Evolutionary conservation across 805 yeast genomes (phyloP).

Genomic region (Metschnikowia dekortorum): DNA sequence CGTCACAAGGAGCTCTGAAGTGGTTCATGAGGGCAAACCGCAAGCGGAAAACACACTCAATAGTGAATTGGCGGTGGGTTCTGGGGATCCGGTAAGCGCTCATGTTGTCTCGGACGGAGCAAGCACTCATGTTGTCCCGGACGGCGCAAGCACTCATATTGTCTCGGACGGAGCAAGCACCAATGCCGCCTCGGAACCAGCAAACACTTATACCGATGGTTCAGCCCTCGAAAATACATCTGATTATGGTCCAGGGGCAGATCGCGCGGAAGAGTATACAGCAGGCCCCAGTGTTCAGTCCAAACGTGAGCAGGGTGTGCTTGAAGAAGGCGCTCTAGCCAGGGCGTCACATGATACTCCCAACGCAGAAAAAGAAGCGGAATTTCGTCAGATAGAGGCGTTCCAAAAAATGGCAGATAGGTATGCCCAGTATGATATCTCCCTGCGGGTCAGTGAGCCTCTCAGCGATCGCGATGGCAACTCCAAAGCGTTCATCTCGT

Average conservation of each 20-base stretch:
- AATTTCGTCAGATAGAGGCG: background rate
- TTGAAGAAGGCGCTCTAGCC: background rate
- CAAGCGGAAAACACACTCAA: too few relatives aligned
- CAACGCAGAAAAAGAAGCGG: background rate
- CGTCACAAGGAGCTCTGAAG: background rate
- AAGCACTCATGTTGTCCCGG: too few relatives aligned
- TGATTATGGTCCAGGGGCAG: background rate
- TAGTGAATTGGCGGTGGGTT: too few relatives aligned
- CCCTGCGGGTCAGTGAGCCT: conserved; percentile 51
- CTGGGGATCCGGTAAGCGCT: too few relatives aligned
- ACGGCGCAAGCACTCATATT: too few relatives aligned
- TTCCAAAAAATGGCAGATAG: conserved; percentile 12
- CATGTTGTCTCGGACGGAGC: too few relatives aligned
- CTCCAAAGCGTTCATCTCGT: conserved; percentile 73
- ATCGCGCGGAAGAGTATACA: background rate
- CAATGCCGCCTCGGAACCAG: too few relatives aligned
- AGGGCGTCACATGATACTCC: background rate
- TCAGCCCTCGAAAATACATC: too few relatives aligned
- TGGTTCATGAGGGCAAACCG: too few relatives aligned
- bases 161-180: too few relatives aligned
- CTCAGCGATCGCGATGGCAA: conserved; percentile 64
- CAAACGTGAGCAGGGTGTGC: background rate
- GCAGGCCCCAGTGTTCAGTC: background rate
- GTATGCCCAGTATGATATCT: conserved; percentile 13
- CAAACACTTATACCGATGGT: too few relatives aligned